phyloP scores from a whole-genome alignment of 495 filamentous ascomycete species.

The Aspergillus bridgeri region DNA sequence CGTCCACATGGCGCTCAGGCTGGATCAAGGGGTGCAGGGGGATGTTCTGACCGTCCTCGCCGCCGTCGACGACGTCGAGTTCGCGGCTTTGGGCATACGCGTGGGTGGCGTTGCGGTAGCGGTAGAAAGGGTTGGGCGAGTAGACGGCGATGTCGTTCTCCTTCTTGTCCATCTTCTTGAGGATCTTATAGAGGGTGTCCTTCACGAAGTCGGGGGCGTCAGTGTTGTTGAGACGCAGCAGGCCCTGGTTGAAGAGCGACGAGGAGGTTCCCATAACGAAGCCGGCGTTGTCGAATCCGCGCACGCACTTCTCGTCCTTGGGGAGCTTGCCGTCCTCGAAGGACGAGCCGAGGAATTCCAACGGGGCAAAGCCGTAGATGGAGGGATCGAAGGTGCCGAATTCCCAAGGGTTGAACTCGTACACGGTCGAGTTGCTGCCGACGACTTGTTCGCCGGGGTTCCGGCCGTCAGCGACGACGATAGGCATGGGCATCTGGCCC shows the following conservation, averaged over 20 bases:
- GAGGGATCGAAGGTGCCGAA: constrained; percentile 81
- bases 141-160: constrained; percentile 79
- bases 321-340: constrained; percentile 64
- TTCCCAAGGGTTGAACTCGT: constrained; percentile 83
- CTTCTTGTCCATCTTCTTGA: constrained; percentile 48
- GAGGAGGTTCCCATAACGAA: constrained; percentile 84
- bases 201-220: constrained; percentile 51
- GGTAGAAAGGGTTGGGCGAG: constrained; percentile 77
- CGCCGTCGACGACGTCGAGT: constrained; percentile 81
- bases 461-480: constrained; percentile 72
- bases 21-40: constrained; percentile 81
- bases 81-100: constrained; percentile 45
- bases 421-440: constrained; percentile 72
- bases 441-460: constrained; percentile 61
- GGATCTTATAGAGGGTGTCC: constrained; percentile 47
- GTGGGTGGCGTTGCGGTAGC: constrained; percentile 60
- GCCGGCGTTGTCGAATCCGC: constrained; percentile 84
- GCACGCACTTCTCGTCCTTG: constrained; percentile 57
- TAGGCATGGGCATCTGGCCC: constrained; percentile 70
- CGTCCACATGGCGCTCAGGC: constrained; percentile 69
- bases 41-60: constrained; percentile 82
- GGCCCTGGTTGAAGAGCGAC: constrained; percentile 75
- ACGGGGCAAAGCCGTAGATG: constrained; percentile 72
- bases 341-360: constrained; percentile 71
- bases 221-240: constrained; percentile 53